Evolutionary conservation across 768 basidiomycete species (phyloP).

Genomic region (Floccularia luteovirens): DNA sequence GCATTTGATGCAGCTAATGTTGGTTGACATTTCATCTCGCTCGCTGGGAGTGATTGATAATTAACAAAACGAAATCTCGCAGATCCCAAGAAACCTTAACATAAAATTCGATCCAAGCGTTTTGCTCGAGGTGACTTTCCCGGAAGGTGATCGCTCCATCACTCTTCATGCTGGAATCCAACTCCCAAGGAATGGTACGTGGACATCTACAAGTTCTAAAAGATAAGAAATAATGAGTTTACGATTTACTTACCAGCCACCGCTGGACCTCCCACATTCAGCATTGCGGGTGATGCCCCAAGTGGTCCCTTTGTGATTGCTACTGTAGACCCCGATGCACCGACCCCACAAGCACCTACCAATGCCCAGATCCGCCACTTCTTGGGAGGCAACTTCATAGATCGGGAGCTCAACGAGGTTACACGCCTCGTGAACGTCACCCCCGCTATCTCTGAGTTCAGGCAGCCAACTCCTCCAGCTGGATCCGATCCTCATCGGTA

Average conservation of each 20-base stretch:
- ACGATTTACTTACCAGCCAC: constrained; percentile 18
- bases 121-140: constrained; percentile 19
- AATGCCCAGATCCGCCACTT: constrained; percentile 33
- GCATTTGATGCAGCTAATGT: constrained; percentile 17
- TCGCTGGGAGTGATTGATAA: not conserved
- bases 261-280: constrained; percentile 23
- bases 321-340: constrained; percentile 35
- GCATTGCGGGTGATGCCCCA: constrained; percentile 16
- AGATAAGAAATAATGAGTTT: not conserved
- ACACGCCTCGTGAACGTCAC: not conserved
- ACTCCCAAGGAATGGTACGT: constrained; percentile 16
- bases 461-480: not conserved
- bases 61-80: not conserved
- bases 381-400: constrained; percentile 28
- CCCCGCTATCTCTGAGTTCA: not conserved
- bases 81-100: constrained; percentile 16
- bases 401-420: not conserved
- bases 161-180: constrained; percentile 18
- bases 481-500: not conserved
- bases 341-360: constrained; percentile 30
- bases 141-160: constrained; percentile 11
- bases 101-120: constrained; percentile 18
- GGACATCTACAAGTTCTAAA: not conserved
- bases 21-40: constrained; percentile 1
- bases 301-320: constrained; percentile 32